Evolutionary conservation across 2,329 filamentous ascomycete species (phyloP).

Genomic region (Coleophoma crateriformis): DNA sequence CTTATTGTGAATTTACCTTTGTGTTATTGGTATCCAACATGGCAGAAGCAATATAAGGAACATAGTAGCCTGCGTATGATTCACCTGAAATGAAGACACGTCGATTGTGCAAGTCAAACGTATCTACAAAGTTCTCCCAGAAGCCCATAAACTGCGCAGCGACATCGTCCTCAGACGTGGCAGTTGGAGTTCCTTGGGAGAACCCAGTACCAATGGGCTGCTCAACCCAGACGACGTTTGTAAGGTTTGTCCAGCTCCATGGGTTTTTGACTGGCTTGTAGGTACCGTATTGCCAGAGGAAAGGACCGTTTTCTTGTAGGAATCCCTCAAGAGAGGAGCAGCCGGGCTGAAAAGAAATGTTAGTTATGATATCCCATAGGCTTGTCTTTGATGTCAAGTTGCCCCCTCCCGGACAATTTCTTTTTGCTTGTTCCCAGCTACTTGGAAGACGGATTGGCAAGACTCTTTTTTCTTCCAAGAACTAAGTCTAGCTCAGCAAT

Average conservation of each 20-base stretch:
- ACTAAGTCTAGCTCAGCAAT: too few species aligned
- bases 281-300: constrained; percentile 67
- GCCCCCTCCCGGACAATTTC: too few species aligned
- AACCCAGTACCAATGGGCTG: constrained; percentile 25
- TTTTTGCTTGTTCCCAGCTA: too few species aligned
- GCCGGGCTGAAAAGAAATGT: constrained; percentile 35
- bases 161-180: constrained; percentile 60
- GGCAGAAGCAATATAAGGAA: constrained; percentile 67
- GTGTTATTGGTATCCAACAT: constrained; percentile 59
- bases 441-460: too few species aligned
- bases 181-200: constrained; percentile 42
- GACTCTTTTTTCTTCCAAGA: too few species aligned
- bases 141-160: constrained; percentile 71
- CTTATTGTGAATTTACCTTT: not conserved
- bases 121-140: constrained; percentile 71
- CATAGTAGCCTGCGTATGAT: constrained; percentile 62
- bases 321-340: constrained; percentile 62
- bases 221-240: constrained; percentile 25
- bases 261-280: constrained; percentile 30
- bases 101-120: constrained; percentile 60
- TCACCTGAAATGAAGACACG: constrained; percentile 73
- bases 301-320: constrained; percentile 72
- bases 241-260: constrained; percentile 22
- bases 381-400: not conserved
- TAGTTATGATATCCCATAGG: not conserved